Conservation (phyloP, 139 green algal genomes). For the Chlamydomonas sp. region DNA sequence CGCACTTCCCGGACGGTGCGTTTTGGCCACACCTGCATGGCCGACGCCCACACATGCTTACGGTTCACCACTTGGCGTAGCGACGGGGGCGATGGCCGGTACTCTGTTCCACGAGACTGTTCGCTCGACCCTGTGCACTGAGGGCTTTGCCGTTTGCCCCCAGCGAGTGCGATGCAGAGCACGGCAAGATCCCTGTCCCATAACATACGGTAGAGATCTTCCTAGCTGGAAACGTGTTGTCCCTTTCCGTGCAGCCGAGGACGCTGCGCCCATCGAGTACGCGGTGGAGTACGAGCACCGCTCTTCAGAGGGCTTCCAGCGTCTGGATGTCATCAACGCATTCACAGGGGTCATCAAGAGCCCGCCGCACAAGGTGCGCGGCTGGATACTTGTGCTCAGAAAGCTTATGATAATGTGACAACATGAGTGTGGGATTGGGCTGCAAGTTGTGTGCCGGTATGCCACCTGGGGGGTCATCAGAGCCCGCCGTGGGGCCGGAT, state of each 20-base stretch:
- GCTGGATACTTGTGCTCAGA: background rate
- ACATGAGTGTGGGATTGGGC: too few relatives aligned
- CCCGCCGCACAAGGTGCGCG: slow-evolving; percentile 57
- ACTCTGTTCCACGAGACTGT: too few relatives aligned
- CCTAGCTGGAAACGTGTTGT: background rate
- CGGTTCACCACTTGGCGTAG: too few relatives aligned
- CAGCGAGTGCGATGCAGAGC: background rate
- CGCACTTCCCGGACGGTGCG: slow-evolving; percentile 52
- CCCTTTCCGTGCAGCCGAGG: slow-evolving; percentile 12
- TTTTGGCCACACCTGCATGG: too few relatives aligned
- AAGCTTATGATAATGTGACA: too few relatives aligned
- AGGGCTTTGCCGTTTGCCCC: too few relatives aligned
- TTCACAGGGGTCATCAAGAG: slow-evolving; percentile 50
- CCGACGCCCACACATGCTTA: too few relatives aligned
- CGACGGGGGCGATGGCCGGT: too few relatives aligned
- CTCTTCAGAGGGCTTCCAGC: slow-evolving; percentile 51
- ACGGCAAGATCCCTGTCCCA: background rate
- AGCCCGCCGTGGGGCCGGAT: too few relatives aligned
- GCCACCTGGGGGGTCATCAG: too few relatives aligned
- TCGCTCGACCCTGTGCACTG: too few relatives aligned
- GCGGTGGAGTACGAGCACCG: slow-evolving; percentile 68
- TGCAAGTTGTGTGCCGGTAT: too few relatives aligned
- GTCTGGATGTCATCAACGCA: slow-evolving; percentile 54
- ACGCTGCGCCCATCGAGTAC: slow-evolving; percentile 40
- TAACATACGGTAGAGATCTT: background rate